phyloP scores from a whole-genome alignment of 108 stramenopile species.

The Cyclostephanos tholiformis region DNA sequence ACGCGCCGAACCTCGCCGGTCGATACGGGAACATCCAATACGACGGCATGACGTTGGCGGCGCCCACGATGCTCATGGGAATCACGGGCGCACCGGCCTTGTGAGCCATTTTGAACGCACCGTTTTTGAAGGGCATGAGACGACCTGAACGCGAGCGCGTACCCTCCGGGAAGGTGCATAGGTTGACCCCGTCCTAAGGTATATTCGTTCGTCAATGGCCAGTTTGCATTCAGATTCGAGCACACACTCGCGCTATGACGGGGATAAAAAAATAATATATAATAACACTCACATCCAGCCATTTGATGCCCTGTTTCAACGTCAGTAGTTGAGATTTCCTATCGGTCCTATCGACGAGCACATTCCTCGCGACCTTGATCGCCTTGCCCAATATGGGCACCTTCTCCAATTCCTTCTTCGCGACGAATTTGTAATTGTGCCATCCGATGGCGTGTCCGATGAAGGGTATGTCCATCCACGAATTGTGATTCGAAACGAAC shows the following conservation, averaged over 20 bases:
- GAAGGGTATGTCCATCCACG: constrained; percentile 93
- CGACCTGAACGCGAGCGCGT: constrained; percentile 77
- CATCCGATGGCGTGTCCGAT: constrained; percentile 85
- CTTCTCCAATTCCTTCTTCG: constrained; percentile 84
- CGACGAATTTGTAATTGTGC: constrained; percentile 91
- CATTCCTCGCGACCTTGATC: constrained; percentile 69
- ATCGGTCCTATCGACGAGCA: constrained; percentile 78
- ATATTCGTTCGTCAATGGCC: too few species aligned
- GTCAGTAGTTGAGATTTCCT: constrained; percentile 76
- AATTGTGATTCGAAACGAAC: constrained; percentile 92
- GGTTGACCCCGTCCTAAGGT: constrained; percentile 85
- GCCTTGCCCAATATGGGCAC: constrained; percentile 86
- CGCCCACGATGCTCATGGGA: constrained; percentile 76
- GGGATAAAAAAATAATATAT: too few species aligned
- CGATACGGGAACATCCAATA: constrained; percentile 84
- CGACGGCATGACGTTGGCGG: constrained; percentile 67
- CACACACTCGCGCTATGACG: too few species aligned
- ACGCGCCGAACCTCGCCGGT: constrained; percentile 42
- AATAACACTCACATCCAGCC: constrained; percentile 67
- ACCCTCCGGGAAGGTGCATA: constrained; percentile 88
- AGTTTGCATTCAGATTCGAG: too few species aligned
- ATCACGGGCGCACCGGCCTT: constrained; percentile 83
- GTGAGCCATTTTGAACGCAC: constrained; percentile 92
- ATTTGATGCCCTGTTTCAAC: constrained; percentile 81
- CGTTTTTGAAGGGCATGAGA: constrained; percentile 82